Base-by-base conservation (phyloP, 2,329 filamentous ascomycete species). In the Diaporthe aspalathi region DNA sequence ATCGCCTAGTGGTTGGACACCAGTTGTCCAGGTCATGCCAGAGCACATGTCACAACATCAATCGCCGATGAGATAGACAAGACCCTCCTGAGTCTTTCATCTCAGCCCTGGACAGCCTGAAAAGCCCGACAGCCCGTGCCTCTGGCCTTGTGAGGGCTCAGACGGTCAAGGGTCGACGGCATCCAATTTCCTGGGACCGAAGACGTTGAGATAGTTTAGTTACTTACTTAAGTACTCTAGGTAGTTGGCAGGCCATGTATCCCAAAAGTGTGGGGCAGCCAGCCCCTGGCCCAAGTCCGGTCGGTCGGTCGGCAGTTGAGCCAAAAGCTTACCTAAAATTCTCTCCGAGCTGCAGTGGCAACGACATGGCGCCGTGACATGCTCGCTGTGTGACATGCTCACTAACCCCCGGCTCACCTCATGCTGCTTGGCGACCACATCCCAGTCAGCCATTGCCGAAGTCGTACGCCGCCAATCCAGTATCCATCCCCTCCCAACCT, bases 391-490 rank as follows among this genome's bases (percentile, higher is more conserved):
- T 38, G 35, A 38, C 35, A 29, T 17, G 29, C 6, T 14, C n/a
- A 14, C 5, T n/a, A 22, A n/a, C 32, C 38, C 22, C 22, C 22
- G 17, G 54, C 35, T 38, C 17, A 20, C 24, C 14, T 22, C 43
- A 12, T 38, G 29, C 22, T 38, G 29, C 54, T 75, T 74, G 66
- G 68, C 70, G 67, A 72, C 67, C 72, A 63, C 71, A 75, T 56
- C 47, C 32, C 43, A 57, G 35, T 52, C 68, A 40, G 22, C 35
- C n/a, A n/a, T n/a, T n/a, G n/a, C n/a, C n/a, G n/a, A n/a, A n/a
- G n/a, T n/a, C n/a, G n/a, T n/a, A n/a, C n/a, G n/a, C n/a, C n/a
- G n/a, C n/a, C n/a, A n/a, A n/a, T n/a, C n/a, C n/a, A n/a, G n/a
- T n/a, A n/a, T n/a, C n/a, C n/a, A n/a, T n/a, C n/a, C n/a, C n/a